Percentiles rank a stretch among this genome's conserved stretches.
These are phyloP conservation scores for Syncephalastrum monosporum DNA, from an alignment of 371 early-diverging fungal species.

Conservation along the genomic window DNA sequence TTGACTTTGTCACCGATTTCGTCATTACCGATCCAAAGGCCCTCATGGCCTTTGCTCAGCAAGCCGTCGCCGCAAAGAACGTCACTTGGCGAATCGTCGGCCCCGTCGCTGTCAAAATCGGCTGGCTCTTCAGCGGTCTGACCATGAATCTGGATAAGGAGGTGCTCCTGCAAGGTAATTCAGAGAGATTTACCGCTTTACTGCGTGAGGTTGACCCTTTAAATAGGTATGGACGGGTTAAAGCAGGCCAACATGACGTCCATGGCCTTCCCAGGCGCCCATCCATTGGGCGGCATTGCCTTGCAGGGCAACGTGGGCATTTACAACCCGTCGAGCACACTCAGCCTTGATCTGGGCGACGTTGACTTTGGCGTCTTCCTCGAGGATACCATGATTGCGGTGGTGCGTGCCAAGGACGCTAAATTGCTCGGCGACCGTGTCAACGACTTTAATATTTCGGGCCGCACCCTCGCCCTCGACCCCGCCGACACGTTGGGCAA, in stretches of 20 bases:
- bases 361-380: constrained; percentile 48
- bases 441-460: constrained; percentile 41
- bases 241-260: constrained; percentile 34
- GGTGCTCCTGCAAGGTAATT: constrained; percentile 36
- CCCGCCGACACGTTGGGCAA: constrained; percentile 16
- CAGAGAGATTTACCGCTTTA: too few species aligned
- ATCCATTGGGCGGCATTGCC: constrained; percentile 40
- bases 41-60: constrained; percentile 38
- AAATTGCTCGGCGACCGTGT: constrained; percentile 32
- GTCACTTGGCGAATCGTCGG: constrained; percentile 40
- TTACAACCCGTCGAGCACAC: constrained; percentile 42
- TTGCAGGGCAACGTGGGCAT: constrained; percentile 35
- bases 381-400: constrained; percentile 37
- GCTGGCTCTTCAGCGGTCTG: constrained; percentile 22
- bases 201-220: background rate
- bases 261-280: constrained; percentile 34
- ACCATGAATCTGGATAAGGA: constrained; percentile 28
- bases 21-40: constrained; percentile 30
- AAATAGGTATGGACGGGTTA: constrained; percentile 47
- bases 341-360: constrained; percentile 41
- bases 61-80: constrained; percentile 31
- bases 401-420: constrained; percentile 40
- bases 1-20: constrained; percentile 44
- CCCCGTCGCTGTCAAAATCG: constrained; percentile 24
- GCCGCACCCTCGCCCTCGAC: constrained; percentile 36